phyloP scores from a whole-genome alignment of 495 filamentous ascomycete species.

The Podospora tetraspora region DNA sequence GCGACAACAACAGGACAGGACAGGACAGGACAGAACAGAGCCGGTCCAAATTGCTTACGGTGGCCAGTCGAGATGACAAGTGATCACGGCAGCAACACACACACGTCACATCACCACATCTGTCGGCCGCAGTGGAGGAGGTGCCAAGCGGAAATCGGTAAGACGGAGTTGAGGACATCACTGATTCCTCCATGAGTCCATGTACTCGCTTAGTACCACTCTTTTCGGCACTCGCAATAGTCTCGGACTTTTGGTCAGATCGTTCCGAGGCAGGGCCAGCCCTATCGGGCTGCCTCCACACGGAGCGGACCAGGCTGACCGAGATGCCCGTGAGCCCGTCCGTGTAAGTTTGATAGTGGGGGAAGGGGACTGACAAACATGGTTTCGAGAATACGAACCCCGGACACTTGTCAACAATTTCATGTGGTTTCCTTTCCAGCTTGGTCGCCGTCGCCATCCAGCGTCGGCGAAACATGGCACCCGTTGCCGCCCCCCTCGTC shows the following conservation, averaged over 20 bases:
- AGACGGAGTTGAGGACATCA: slow-evolving; percentile 1
- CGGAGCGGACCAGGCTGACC: background rate
- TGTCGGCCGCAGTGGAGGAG: background rate
- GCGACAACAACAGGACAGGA: background rate
- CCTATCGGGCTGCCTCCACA: slow-evolving; percentile 4
- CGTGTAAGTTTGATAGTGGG: background rate
- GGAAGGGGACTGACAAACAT: background rate
- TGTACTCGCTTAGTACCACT: slow-evolving; percentile 9
- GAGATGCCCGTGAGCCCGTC: background rate
- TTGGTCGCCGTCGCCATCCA: background rate
- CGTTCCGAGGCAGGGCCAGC: slow-evolving; percentile 6
- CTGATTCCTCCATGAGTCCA: background rate
- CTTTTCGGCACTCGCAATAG: slow-evolving; percentile 5
- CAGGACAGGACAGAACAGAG: background rate
- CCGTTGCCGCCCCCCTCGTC: background rate
- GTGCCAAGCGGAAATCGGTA: background rate
- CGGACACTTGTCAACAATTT: background rate
- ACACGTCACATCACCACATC: background rate
- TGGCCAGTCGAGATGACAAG: background rate
- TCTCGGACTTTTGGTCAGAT: background rate
- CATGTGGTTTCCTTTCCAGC: background rate
- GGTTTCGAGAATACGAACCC: too few species aligned
- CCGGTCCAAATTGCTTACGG: background rate
- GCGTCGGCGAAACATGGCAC: background rate
- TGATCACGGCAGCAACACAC: background rate